Conservation (phyloP, 2,329 filamentous ascomycete species). For the Neophaeococcomyces aloes region DNA sequence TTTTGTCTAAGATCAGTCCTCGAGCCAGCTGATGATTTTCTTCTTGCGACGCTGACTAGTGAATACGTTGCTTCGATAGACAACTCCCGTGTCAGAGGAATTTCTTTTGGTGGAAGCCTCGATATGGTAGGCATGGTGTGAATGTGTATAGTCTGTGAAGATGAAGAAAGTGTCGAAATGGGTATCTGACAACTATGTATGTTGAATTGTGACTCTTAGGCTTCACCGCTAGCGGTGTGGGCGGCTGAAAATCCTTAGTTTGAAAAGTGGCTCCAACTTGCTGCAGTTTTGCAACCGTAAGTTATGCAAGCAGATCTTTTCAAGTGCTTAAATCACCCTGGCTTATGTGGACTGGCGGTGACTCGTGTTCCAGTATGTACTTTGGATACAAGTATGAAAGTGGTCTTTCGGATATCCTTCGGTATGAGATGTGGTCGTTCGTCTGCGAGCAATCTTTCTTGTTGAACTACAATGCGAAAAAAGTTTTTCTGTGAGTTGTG, state of each 20-base stretch:
- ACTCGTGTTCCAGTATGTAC: too few species aligned
- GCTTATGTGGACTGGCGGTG: too few species aligned
- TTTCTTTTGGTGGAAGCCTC: neutral
- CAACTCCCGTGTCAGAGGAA: constrained; percentile 9
- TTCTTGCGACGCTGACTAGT: constrained; percentile 17
- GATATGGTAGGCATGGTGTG: neutral
- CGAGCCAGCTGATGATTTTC: constrained; percentile 18
- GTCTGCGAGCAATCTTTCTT: neutral
- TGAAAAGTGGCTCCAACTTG: constrained; percentile 6
- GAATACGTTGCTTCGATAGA: constrained; percentile 21
- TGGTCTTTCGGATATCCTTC: neutral
- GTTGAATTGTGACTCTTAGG: neutral
- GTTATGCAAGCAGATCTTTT: constrained; percentile 2
- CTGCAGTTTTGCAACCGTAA: neutral
- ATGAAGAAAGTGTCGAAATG: neutral
- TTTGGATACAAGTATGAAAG: neutral
- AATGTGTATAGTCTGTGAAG: neutral
- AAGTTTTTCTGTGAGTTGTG: neutral
- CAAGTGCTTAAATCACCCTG: too few species aligned
- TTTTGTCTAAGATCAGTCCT: constrained; percentile 18
- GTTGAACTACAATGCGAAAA: neutral
- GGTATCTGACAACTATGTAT: neutral
- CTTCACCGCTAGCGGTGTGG: constrained; percentile 8
- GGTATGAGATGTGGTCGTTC: neutral
- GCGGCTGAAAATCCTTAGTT: constrained; percentile 6